Base-by-base conservation (phyloP, 1,284 basidiomycete genomes). In the Marasmius sp. region DNA sequence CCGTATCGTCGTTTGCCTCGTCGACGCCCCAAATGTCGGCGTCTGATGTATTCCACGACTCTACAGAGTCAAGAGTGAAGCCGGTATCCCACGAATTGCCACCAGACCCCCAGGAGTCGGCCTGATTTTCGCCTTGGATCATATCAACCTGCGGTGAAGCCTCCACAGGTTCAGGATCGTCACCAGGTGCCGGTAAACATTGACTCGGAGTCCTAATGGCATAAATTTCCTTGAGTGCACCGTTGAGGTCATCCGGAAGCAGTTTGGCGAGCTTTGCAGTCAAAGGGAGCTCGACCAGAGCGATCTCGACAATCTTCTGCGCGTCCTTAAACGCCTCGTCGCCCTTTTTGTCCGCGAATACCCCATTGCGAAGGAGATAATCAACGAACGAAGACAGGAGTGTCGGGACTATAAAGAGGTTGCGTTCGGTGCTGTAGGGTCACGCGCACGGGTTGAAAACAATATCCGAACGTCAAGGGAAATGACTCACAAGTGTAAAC, bases 381-480 rank as follows among this genome's bases (percentile, higher is more conserved):
- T 80, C 71, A 36, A 91, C 60, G 74, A 90, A 91, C 70, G 88
- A 89, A 0, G 68, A 71, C 1, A 90, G 61, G 8, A 92, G 75
- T 43, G 79, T 81, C 2, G 89, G 89, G 2, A 80, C 74, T 60
- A 81, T 77, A 37, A 72, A 63, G 36, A 84, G 70, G 64, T 81
- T 79, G 9, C 69, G 69, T 52, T 81, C 78, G 1, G 79, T 71
- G 76, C 83, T 85, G 60, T 27, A 16, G 34, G 38, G 9, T 18
- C 5, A 36, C 14, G 49, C 14, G 18, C n/a, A 9, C 33, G 33
- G 8, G 59, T 36, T 54, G 27, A 36, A 63, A 48, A 20, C 54
- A 33, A 63, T 52, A 2, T 41, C 57, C 33, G 50, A 39, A 57
- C 48, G 12, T 43, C 53, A 50, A 20, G 16, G 41, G 52, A 39